Percentiles rank a stretch among this genome's conserved stretches.
phyloP scores from a whole-genome alignment of 768 basidiomycete genomes.

The Xerocomellus intermedius region DNA sequence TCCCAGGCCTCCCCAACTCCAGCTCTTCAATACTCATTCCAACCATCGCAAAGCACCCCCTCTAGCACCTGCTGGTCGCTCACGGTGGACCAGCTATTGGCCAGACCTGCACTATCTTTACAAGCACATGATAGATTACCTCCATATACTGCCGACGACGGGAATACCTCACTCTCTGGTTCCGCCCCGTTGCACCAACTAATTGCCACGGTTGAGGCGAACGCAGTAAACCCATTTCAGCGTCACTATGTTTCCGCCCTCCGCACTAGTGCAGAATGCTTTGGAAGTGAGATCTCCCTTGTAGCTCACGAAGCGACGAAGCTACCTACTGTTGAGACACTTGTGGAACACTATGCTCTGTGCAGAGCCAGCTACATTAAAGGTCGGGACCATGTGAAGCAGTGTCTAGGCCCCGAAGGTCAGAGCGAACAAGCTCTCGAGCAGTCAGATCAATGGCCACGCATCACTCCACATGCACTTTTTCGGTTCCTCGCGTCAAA shows the following conservation, averaged over 20 bases:
- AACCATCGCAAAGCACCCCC: not conserved
- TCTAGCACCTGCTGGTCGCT: not conserved
- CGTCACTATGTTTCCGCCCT: constrained; percentile 8
- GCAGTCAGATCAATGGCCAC: constrained; percentile 38
- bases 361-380: constrained; percentile 6
- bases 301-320: not conserved
- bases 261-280: constrained; percentile 5
- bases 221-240: constrained; percentile 12
- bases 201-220: not conserved
- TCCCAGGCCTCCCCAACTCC: not conserved
- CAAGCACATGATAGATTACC: not conserved
- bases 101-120: constrained; percentile 3
- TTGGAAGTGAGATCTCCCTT: constrained; percentile 3
- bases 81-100: constrained; percentile 2
- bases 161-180: not conserved
- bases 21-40: constrained; percentile 6
- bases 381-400: not conserved
- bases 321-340: not conserved
- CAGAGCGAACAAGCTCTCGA: constrained; percentile 17
- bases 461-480: constrained; percentile 31
- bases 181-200: constrained; percentile 2
- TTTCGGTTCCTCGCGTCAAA: constrained; percentile 32
- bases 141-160: not conserved
- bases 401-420: constrained; percentile 14
- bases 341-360: constrained; percentile 8